Percentiles rank a stretch among this genome's conserved stretches.
These are phyloP conservation scores for Candida ovalis DNA, from an alignment of 805 yeast genomes.

Conservation along the genomic window DNA sequence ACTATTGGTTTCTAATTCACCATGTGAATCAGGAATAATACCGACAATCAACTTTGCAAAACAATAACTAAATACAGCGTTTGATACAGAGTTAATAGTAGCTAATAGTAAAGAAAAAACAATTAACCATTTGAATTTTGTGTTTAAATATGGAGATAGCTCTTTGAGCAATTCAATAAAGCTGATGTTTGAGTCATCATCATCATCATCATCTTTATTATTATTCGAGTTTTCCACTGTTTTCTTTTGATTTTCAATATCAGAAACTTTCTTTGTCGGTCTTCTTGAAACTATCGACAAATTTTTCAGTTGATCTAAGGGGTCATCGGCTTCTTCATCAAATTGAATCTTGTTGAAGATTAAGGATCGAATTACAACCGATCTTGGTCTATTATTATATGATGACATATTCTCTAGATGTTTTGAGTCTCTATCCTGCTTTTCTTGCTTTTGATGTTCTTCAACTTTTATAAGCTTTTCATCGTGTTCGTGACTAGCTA, in stretches of 20 bases:
- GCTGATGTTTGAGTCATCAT: slow-evolving; percentile 19
- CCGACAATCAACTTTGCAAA: slow-evolving; percentile 67
- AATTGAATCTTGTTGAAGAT: not conserved
- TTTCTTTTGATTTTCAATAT: slow-evolving; percentile 10
- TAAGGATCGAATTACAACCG: not conserved
- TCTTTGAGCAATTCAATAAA: slow-evolving; percentile 26
- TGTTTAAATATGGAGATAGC: slow-evolving; percentile 6
- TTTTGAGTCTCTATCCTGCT: not conserved
- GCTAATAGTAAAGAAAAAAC: slow-evolving; percentile 51
- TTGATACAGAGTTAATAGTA: slow-evolving; percentile 54
- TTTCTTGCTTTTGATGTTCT: not conserved
- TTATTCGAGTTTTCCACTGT: slow-evolving; percentile 1
- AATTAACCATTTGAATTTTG: slow-evolving; percentile 22
- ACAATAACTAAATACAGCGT: slow-evolving; percentile 76
- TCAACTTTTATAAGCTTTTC: not conserved
- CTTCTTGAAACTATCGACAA: not conserved
- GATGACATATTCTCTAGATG: not conserved
- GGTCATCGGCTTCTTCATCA: not conserved
- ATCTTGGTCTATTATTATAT: not conserved
- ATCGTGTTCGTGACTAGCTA: slow-evolving; percentile 2
- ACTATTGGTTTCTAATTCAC: slow-evolving; percentile 17
- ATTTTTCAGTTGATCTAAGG: not conserved
- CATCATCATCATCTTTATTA: slow-evolving; percentile 18
- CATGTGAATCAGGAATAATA: slow-evolving; percentile 46
- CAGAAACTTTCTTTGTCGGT: not conserved